Evolutionary conservation across 2,329 filamentous ascomycete genomes (phyloP).

Genomic region (Xylariales sp.): DNA sequence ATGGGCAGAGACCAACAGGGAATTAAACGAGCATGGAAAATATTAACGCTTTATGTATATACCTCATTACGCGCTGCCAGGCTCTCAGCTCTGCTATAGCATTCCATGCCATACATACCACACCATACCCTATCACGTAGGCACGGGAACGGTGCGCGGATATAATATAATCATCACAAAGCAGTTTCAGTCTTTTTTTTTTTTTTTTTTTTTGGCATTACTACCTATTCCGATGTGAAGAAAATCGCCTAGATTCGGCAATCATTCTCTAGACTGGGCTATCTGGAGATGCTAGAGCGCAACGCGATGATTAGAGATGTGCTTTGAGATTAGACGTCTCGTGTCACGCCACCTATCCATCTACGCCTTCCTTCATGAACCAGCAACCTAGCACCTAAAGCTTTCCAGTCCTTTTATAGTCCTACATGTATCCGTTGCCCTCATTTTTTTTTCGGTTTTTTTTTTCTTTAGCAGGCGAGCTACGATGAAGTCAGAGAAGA

Average conservation of each 20-base stretch:
- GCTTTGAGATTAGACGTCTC: background rate
- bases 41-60: background rate
- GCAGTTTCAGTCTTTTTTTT: background rate
- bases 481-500: no score
- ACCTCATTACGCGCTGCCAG: background rate
- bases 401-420: no score
- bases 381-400: no score
- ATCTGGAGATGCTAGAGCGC: background rate
- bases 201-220: background rate
- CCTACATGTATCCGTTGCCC: no score
- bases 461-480: no score
- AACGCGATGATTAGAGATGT: background rate
- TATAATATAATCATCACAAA: background rate
- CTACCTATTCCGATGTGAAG: slow-evolving; percentile 1
- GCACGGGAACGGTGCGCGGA: background rate
- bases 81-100: background rate
- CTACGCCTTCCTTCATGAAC: background rate
- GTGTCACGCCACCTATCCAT: background rate
- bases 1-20: no score
- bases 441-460: no score
- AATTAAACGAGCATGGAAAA: background rate
- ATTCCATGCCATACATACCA: no score
- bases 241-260: background rate
- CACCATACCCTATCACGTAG: no score
- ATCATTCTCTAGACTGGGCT: background rate